These are phyloP conservation scores for Notholithocarpus densiflorus DNA, from an alignment of 306 rosid species.

Conservation along the genomic window DNA sequence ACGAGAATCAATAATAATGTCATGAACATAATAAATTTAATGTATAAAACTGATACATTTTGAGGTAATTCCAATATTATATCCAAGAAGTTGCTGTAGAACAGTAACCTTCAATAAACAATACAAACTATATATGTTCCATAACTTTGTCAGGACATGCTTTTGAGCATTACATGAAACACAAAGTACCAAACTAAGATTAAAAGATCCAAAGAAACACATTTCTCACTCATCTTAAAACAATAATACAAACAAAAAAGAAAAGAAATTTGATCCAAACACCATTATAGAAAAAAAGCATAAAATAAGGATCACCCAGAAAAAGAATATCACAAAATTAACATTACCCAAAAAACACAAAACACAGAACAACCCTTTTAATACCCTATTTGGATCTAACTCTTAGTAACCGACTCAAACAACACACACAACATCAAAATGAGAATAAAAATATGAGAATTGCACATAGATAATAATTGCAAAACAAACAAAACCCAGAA, in stretches of 20 bases:
- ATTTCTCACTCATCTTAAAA: slow-evolving; percentile 6
- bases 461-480: slow-evolving; percentile 10
- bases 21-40: not conserved
- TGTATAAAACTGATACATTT: slow-evolving; percentile 15
- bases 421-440: slow-evolving; percentile 4
- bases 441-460: slow-evolving; percentile 1
- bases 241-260: slow-evolving; percentile 3
- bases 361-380: slow-evolving; percentile 16
- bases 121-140: not conserved
- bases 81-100: slow-evolving; percentile 19
- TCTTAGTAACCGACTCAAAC: slow-evolving; percentile 22
- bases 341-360: slow-evolving; percentile 19
- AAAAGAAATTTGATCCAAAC: slow-evolving; percentile 29
- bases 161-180: slow-evolving; percentile 19
- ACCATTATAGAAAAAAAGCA: slow-evolving; percentile 13
- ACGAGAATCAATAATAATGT: not conserved
- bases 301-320: slow-evolving; percentile 25
- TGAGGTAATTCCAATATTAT: slow-evolving; percentile 16
- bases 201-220: slow-evolving; percentile 21
- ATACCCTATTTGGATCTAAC: slow-evolving; percentile 40
- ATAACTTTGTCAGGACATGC: slow-evolving; percentile 20
- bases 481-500: slow-evolving; percentile 24
- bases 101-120: slow-evolving; percentile 15
- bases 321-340: slow-evolving; percentile 12
- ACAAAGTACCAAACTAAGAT: slow-evolving; percentile 17